A percentile compares a stretch with the other conserved stretches of the same genome.
Conservation (phyloP, 495 filamentous ascomycete species). For the Tuber calosporum region DNA sequence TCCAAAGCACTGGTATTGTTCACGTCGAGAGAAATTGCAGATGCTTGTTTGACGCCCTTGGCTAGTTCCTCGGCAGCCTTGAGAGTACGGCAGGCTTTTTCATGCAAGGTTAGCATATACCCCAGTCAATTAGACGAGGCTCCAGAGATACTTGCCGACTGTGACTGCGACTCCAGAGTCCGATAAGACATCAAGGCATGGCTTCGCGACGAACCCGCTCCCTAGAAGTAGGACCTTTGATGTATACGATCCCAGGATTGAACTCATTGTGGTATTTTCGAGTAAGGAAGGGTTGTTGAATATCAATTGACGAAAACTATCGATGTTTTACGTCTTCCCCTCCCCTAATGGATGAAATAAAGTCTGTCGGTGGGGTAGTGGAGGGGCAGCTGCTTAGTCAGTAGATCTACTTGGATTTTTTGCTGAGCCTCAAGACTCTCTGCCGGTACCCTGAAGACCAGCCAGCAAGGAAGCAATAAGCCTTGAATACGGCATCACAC, state of each 20-base stretch:
- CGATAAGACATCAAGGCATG: slow-evolving; percentile 69
- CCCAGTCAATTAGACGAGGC: slow-evolving; percentile 10
- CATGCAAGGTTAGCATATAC: slow-evolving; percentile 11
- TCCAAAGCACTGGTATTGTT: slow-evolving; percentile 66
- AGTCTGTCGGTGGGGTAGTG: not conserved
- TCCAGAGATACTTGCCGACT: slow-evolving; percentile 57
- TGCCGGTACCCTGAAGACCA: too few relatives aligned
- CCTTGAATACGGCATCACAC: too few relatives aligned
- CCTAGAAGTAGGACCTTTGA: slow-evolving; percentile 64
- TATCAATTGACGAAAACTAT: not conserved
- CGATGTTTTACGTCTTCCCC: not conserved
- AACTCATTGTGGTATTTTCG: not conserved
- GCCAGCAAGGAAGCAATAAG: too few relatives aligned
- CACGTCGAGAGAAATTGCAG: slow-evolving; percentile 76
- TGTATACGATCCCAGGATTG: not conserved
- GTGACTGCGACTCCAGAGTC: slow-evolving; percentile 70
- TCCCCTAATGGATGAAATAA: not conserved
- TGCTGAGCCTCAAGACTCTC: not conserved
- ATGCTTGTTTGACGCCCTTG: slow-evolving; percentile 61
- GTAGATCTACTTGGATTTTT: not conserved
- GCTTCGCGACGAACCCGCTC: slow-evolving; percentile 73
- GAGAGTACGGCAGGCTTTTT: slow-evolving; percentile 74
- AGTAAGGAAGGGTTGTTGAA: not conserved
- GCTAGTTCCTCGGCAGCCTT: slow-evolving; percentile 66
- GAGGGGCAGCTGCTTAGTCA: not conserved